Evolutionary conservation across 2,329 filamentous ascomycete genomes (phyloP).

Genomic region (Paraconiothyrium brasiliense): DNA sequence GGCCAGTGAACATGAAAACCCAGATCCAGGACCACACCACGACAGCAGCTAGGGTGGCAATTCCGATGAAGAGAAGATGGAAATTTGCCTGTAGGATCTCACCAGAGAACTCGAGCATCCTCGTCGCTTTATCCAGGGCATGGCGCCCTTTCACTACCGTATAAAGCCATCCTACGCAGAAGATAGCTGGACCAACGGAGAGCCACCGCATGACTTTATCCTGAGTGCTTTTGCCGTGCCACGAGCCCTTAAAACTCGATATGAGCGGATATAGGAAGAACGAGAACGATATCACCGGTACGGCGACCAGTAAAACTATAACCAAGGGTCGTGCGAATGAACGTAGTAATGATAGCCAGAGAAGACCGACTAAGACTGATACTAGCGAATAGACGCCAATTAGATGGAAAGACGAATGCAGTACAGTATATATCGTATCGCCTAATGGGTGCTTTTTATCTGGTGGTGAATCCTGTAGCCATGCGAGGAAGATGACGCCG

Average conservation of each 20-base stretch:
- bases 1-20: slow-evolving; percentile 94
- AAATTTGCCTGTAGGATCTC: slow-evolving; percentile 87
- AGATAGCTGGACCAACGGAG: slow-evolving; percentile 76
- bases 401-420: slow-evolving; percentile 87
- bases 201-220: slow-evolving; percentile 90
- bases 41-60: slow-evolving; percentile 76
- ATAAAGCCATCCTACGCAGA: slow-evolving; percentile 83
- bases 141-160: slow-evolving; percentile 82
- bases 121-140: slow-evolving; percentile 82
- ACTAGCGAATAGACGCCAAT: slow-evolving; percentile 91
- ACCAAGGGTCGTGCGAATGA: slow-evolving; percentile 90
- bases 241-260: slow-evolving; percentile 82
- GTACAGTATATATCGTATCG: slow-evolving; percentile 91
- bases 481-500: slow-evolving; percentile 88
- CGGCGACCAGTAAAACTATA: slow-evolving; percentile 79
- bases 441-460: slow-evolving; percentile 76
- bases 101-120: slow-evolving; percentile 91
- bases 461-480: slow-evolving; percentile 83
- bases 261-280: slow-evolving; percentile 93
- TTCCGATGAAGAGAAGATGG: slow-evolving; percentile 83
- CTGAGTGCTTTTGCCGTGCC: slow-evolving; percentile 80
- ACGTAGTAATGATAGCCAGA: slow-evolving; percentile 89
- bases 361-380: slow-evolving; percentile 83
- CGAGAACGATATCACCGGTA: slow-evolving; percentile 85
- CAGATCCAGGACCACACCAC: slow-evolving; percentile 95